phyloP scores from a whole-genome alignment of 805 yeast genomes.

The Kazachstania bromeliacearum region DNA sequence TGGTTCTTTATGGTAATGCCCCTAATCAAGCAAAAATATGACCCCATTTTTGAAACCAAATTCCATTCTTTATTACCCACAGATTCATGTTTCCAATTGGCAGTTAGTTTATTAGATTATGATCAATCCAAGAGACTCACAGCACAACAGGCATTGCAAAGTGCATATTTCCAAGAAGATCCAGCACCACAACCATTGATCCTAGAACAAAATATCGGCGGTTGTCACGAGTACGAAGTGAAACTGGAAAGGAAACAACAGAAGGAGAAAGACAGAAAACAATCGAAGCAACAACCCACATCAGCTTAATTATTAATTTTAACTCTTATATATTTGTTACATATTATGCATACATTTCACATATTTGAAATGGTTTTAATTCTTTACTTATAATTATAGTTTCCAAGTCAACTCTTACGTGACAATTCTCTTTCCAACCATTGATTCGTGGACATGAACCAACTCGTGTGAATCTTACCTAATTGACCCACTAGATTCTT shows the following conservation, averaged over 20 bases:
- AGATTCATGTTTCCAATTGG: conserved; percentile 52
- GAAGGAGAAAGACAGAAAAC: conserved; percentile 7
- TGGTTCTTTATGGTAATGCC: conserved; percentile 88
- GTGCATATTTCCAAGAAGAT: conserved; percentile 59
- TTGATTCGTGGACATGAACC: conserved; percentile 27
- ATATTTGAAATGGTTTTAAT: no score
- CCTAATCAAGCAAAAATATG: conserved; percentile 24
- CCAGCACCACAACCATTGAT: conserved; percentile 56
- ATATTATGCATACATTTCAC: no score
- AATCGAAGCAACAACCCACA: no score
- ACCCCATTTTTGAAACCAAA: conserved; percentile 32
- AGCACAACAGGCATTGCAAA: conserved; percentile 60
- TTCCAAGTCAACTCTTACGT: no score
- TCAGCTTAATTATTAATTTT: no score
- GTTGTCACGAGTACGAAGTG: conserved; percentile 91
- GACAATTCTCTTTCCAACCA: conserved; percentile 11
- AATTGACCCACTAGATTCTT: conserved; percentile 24
- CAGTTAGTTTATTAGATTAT: conserved; percentile 49
- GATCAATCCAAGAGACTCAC: conserved; percentile 61
- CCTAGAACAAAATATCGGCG: conserved; percentile 54
- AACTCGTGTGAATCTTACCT: conserved; percentile 26
- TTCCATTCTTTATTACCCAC: conserved; percentile 39
- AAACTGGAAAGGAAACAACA: conserved; percentile 57
- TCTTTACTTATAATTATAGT: neutral
- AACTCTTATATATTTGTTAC: no score